Conservation (phyloP, 2,329 filamentous ascomycete genomes). For the Penicillium sp. region DNA sequence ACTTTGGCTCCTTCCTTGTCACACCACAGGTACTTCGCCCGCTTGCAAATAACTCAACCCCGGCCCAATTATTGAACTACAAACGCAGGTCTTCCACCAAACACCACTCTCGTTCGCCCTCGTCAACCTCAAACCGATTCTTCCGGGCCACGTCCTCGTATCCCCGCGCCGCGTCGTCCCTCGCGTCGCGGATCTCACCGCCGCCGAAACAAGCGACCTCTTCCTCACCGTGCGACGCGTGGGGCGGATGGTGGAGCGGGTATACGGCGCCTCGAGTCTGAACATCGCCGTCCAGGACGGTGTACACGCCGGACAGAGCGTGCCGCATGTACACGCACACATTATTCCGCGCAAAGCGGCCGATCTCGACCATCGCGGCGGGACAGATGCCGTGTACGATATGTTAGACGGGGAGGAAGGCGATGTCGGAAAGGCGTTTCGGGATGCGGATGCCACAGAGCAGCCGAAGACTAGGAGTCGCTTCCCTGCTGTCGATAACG, state of each 20-base stretch:
- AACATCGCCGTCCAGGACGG: constrained; percentile 97
- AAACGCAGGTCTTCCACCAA: constrained; percentile 74
- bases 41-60: neutral
- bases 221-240: constrained; percentile 84
- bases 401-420: constrained; percentile 81
- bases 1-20: constrained; percentile 75
- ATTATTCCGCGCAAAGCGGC: constrained; percentile 70
- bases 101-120: constrained; percentile 80
- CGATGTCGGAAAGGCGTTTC: constrained; percentile 71
- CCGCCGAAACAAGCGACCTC: constrained; percentile 74
- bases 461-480: constrained; percentile 52
- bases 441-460: constrained; percentile 49
- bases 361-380: constrained; percentile 57
- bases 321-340: constrained; percentile 90
- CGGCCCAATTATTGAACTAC: neutral
- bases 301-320: constrained; percentile 83
- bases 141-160: constrained; percentile 90
- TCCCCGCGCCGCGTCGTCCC: constrained; percentile 69
- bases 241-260: constrained; percentile 67
- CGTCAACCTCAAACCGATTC: constrained; percentile 91
- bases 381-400: constrained; percentile 75
- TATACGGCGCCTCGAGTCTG: constrained; percentile 69
- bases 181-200: constrained; percentile 71
- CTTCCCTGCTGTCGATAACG: constrained; percentile 72
- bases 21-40: constrained; percentile 61